Evolutionary conservation across 176 grass and related monocot genomes (phyloP).

Genomic region (Eremochloa ophiuroides): DNA sequence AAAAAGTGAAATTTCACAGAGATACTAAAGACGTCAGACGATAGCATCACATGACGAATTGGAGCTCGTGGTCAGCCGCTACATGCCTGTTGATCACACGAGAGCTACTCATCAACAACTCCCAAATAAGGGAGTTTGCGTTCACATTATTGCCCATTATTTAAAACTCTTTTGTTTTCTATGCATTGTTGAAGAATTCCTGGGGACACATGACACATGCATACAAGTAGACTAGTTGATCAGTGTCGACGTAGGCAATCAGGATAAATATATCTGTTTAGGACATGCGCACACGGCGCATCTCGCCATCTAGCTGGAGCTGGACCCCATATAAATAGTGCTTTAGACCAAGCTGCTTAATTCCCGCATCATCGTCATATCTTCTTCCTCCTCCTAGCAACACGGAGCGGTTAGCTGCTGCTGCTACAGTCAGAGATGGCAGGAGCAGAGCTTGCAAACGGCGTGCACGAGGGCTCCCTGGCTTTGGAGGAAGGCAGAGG

Average conservation of each 20-base stretch:
- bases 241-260: slow-evolving; percentile 4
- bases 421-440: slow-evolving; percentile 10
- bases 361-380: too few species aligned
- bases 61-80: neutral
- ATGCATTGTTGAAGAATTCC: neutral
- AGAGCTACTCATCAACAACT: neutral
- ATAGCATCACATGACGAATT: neutral
- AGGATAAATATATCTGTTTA: slow-evolving; percentile 24
- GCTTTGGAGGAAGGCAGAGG: slow-evolving; percentile 39
- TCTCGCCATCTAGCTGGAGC: neutral
- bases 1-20: neutral
- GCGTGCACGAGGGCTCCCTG: neutral
- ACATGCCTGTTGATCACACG: neutral
- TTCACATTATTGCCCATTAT: neutral
- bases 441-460: slow-evolving; percentile 32
- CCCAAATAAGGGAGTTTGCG: neutral
- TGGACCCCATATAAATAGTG: slow-evolving; percentile 18
- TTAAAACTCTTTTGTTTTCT: neutral
- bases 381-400: neutral
- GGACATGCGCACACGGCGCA: neutral
- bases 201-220: neutral
- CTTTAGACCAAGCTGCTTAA: neutral
- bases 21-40: neutral
- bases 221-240: slow-evolving; percentile 15
- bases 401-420: neutral